Evolutionary conservation across 352 stramenopile genomes (phyloP).

Genomic region (Globisporangium yorkense): DNA sequence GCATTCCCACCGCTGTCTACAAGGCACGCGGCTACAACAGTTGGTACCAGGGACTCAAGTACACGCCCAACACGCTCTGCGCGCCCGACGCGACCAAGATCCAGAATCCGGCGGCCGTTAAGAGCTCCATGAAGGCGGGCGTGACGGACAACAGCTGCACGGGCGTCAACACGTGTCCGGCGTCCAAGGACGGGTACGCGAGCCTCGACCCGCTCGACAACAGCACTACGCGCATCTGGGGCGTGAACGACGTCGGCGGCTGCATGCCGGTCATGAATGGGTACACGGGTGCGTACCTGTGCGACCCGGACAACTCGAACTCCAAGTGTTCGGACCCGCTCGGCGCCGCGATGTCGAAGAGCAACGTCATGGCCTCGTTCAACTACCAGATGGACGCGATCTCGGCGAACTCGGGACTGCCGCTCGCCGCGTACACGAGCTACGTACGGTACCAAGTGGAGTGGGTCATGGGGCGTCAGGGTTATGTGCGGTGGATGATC

Average conservation of each 20-base stretch:
- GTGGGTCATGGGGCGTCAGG: constrained; percentile 49
- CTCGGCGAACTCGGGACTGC: constrained; percentile 73
- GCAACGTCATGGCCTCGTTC: constrained; percentile 29
- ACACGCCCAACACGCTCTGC: constrained; percentile 59
- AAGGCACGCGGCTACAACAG: constrained; percentile 46
- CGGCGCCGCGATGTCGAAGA: no score
- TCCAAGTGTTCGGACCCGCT: constrained; percentile 14
- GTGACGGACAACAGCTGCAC: constrained; percentile 7
- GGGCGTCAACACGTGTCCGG: no score
- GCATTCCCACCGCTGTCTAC: constrained; percentile 36
- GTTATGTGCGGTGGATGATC: constrained; percentile 74
- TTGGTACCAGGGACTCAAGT: constrained; percentile 65
- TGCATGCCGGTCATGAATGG: constrained; percentile 25
- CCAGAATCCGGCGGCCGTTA: no score
- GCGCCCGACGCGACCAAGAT: constrained; percentile 2
- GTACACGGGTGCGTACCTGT: constrained; percentile 56
- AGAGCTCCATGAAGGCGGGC: constrained; percentile 28
- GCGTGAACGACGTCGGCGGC: no score
- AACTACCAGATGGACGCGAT: constrained; percentile 91
- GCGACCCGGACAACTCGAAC: constrained; percentile 40
- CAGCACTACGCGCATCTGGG: no score
- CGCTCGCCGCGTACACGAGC: constrained; percentile 69
- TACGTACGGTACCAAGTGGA: constrained; percentile 73
- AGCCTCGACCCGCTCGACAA: no score
- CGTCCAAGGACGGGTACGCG: no score